Conservation (phyloP, 306 rosid species). For the Psophocarpus tetragonolobus region DNA sequence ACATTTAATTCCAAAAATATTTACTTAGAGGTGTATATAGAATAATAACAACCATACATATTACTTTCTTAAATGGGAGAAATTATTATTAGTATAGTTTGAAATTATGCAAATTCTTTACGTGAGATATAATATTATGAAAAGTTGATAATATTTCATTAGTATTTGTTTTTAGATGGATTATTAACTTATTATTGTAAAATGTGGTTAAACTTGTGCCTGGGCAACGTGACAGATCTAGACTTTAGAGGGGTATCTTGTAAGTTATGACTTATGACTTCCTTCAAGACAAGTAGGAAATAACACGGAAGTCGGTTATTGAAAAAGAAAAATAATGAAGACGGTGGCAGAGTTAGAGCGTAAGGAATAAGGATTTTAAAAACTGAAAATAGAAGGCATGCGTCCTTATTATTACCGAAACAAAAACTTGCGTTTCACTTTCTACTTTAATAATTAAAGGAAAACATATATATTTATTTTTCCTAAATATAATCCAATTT, state of each 20-base stretch:
- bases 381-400: background rate
- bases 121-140: no score
- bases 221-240: no score
- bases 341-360: background rate
- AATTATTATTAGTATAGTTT: no score
- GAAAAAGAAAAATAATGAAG: background rate
- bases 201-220: slow-evolving; percentile 20
- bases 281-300: background rate
- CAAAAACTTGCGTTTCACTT: background rate
- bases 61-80: background rate
- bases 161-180: background rate
- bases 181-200: background rate
- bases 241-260: background rate
- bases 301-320: slow-evolving; percentile 28
- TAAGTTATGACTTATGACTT: slow-evolving; percentile 29
- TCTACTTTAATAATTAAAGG: background rate
- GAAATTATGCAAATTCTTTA: no score
- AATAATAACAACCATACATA: background rate
- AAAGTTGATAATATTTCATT: no score
- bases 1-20: background rate
- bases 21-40: background rate
- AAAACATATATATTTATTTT: no score
- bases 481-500: no score
- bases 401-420: background rate
- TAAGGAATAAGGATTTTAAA: background rate